Percentiles rank a stretch among this genome's conserved stretches.
phyloP scores from a whole-genome alignment of 2,329 filamentous ascomycete genomes.

The Coccinonectria pachysandricola region DNA sequence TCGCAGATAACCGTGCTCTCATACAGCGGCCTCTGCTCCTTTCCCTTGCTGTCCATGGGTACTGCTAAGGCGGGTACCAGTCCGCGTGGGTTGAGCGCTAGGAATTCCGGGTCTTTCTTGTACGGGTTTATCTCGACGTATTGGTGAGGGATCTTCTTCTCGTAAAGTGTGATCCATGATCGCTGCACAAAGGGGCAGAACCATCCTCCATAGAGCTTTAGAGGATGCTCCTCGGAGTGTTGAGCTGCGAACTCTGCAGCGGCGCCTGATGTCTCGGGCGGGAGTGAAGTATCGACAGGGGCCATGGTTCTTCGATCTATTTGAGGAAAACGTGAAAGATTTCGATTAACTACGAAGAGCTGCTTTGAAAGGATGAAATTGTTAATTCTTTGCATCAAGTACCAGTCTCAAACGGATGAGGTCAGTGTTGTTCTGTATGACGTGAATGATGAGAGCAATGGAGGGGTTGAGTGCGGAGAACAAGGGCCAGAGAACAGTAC shows the following conservation, averaged over 20 bases:
- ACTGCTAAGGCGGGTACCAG: slow-evolving; percentile 61
- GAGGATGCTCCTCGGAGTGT: slow-evolving; percentile 35
- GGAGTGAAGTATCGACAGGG: slow-evolving; percentile 38
- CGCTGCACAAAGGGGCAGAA: slow-evolving; percentile 65
- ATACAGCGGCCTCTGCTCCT: slow-evolving; percentile 49
- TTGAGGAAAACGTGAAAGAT: no score
- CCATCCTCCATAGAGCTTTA: slow-evolving; percentile 66
- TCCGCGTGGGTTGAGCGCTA: slow-evolving; percentile 64
- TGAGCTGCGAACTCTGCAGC: slow-evolving; percentile 36
- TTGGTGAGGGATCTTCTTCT: slow-evolving; percentile 64
- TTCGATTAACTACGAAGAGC: no score
- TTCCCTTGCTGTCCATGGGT: slow-evolving; percentile 21
- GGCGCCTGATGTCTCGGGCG: slow-evolving; percentile 35
- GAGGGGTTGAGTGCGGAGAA: no score
- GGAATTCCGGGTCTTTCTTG: slow-evolving; percentile 56
- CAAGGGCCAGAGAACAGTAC: no score
- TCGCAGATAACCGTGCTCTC: slow-evolving; percentile 66
- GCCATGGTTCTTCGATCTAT: no score
- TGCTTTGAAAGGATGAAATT: no score
- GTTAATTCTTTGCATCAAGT: no score
- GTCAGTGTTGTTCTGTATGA: no score
- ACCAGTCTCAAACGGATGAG: no score
- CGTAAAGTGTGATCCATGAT: slow-evolving; percentile 61
- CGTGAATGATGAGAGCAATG: no score
- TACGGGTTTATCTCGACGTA: slow-evolving; percentile 74